Base-by-base conservation (phyloP, 1,139 yeast species). In the Debaryomycetaceae sp. region DNA sequence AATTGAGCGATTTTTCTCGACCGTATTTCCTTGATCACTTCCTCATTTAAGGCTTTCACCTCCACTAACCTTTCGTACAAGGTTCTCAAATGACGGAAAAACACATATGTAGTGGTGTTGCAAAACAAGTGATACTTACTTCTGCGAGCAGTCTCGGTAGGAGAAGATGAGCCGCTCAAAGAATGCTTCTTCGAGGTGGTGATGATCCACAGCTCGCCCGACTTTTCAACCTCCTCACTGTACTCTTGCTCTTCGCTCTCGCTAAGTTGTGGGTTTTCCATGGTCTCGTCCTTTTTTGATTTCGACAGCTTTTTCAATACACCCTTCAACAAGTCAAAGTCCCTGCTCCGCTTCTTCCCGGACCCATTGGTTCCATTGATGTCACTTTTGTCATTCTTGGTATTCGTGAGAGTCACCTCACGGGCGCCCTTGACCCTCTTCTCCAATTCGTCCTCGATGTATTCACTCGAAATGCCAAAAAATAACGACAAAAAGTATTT, bases 31-130 rank as follows among this genome's bases (percentile, higher is more conserved):
- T 70, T 61, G n/a, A 83, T 71, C 5, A 84, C 95, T 18, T 58
- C 72, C 2, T 65, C 73, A 48, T 75, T 79, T 76, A 75, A 67
- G 7, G 61, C 56, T 58, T 89, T 91, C 34, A 89, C 77, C 46
- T 86, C 95, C 29, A 66, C 64, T 34, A 91, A 64, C 46, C 99
- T 76, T 48, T 78, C 83, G 52, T 85, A 91, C 18, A 91, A 60
- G 3, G 86, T 84, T 42, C 85, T 79, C 51, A 89, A 66, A 48
- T 83, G 83, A 45, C 99, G 83, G 74, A 88, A 77, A 49, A 91
- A 88, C 23, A 89, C 88, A 51, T 91, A 91, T 26, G 89, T 75
- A 34, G 91, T 78, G n/a, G 96, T 83, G 55, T 89, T 91, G 41
- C 88, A 83, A 64, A 91, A 91, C 51, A 89, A 57, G 54, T 88